Percentiles rank a stretch among this genome's conserved stretches.
phyloP scores from a whole-genome alignment of 208 protist genomes.

The Leptomonas pyrrhocoris region DNA sequence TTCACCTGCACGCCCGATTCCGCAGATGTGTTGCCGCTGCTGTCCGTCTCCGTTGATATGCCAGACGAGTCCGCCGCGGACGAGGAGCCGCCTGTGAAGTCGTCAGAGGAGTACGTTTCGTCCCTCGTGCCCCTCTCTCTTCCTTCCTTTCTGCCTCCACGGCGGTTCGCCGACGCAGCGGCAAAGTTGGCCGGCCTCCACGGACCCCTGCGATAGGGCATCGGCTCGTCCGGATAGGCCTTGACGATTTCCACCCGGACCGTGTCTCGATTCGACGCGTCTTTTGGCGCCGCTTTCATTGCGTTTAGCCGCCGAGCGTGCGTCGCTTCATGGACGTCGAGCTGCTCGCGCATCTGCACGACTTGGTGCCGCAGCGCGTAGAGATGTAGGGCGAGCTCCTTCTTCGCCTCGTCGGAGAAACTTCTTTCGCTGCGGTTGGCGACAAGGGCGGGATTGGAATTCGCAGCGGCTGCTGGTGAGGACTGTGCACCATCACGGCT shows the following conservation, averaged over 20 bases:
- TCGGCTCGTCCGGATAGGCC: conserved; percentile 53
- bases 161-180: neutral
- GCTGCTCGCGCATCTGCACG: conserved; percentile 28
- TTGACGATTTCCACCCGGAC: conserved; percentile 63
- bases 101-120: conserved; percentile 28
- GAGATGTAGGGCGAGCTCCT: conserved; percentile 66
- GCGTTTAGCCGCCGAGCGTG: conserved; percentile 25
- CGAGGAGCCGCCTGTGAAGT: conserved; percentile 11
- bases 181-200: conserved; percentile 32
- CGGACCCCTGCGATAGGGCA: conserved; percentile 62
- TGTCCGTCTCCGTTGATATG: conserved; percentile 3
- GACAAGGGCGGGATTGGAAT: neutral
- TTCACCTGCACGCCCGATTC: neutral
- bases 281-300: neutral
- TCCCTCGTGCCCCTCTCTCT: conserved; percentile 6
- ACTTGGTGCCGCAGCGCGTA: conserved; percentile 62
- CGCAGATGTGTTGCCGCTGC: neutral
- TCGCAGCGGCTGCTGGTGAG: neutral
- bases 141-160: neutral
- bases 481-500: no score
- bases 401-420: conserved; percentile 36
- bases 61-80: conserved; percentile 6
- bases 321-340: conserved; percentile 35
- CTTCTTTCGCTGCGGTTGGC: conserved; percentile 11
- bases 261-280: conserved; percentile 9